Evolutionary conservation across 2,329 filamentous ascomycete species (phyloP), one percentile per base, ranked within the genome.

Genomic region (Colletotrichum chlorophyti): DNA sequence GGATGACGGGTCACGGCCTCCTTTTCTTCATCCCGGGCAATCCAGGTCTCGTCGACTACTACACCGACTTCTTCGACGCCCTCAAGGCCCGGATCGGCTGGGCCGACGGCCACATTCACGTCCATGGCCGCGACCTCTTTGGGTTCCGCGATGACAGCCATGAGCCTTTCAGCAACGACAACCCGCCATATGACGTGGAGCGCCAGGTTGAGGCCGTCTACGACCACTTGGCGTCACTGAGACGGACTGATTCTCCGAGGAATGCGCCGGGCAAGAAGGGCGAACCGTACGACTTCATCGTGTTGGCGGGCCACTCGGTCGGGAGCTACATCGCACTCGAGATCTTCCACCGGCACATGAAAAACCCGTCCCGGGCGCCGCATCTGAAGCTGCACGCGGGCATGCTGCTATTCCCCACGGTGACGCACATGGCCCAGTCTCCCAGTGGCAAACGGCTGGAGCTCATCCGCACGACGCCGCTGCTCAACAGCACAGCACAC

Each of bases 11-110:
- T 12, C 74, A 68, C 60, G 75, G 73, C 60, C 81, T 93, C 46
- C 75, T 93, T 64, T 92, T 86, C 75, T 89, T 91, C 72, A 80
- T 94, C 35, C 84, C 88, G 24, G 91, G 91, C 17, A 94, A 94
- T 64, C 91, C 91, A 5, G 91, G 91, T 5, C 78, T 92, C 15
- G 83, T 93, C 47, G 83, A 82, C 53, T 94, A 91, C 79, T 94
- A 94, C 72, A 76, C 74, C 55, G 79, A 83, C 32, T 94, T 92
- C 71, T 74, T 91, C 11, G 75, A 82, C 62, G 71, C 71, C 21
- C 72, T 70, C 6, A 76, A 79, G 37, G 50, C 17, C 57, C 19
- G 62, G 7, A 52, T 62, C 23, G 53, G 35, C 54, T 61, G 32
- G 41, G 43, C 54, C 26, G 63, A 60, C 41, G 68, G 72, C 6